Percentiles rank a stretch among this genome's conserved stretches.
Evolutionary conservation across 2,329 filamentous ascomycete genomes (phyloP).

Genomic region (Sarocladiaceae sp.): DNA sequence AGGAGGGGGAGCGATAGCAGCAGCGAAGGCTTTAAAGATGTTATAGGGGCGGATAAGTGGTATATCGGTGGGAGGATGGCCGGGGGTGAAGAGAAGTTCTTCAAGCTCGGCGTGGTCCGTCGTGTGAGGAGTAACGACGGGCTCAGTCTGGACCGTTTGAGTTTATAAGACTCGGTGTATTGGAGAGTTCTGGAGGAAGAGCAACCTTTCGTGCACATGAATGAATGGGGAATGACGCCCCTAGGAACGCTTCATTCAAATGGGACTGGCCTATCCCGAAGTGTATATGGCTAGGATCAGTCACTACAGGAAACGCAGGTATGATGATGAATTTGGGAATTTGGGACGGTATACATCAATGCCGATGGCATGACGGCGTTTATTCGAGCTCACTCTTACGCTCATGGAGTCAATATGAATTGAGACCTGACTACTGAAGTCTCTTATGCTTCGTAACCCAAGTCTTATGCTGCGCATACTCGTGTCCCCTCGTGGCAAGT

Average conservation of each 20-base stretch:
- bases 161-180: slow-evolving; percentile 46
- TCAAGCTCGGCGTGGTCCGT: slow-evolving; percentile 71
- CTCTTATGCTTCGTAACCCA: not conserved
- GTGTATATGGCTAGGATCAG: too few relatives aligned
- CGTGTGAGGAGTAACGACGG: slow-evolving; percentile 67
- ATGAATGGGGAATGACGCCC: too few relatives aligned
- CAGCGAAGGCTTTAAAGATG: slow-evolving; percentile 69
- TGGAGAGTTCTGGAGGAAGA: too few relatives aligned
- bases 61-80: slow-evolving; percentile 75
- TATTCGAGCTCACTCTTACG: not conserved
- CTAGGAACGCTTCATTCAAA: too few relatives aligned
- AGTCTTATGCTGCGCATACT: not conserved
- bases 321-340: not conserved
- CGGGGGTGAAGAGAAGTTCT: slow-evolving; percentile 72
- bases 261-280: too few relatives aligned
- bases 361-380: not conserved
- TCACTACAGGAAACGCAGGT: not conserved
- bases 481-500: slow-evolving; percentile 5
- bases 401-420: too few relatives aligned
- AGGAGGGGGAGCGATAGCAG: slow-evolving; percentile 69
- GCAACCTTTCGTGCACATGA: too few relatives aligned
- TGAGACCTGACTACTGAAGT: not conserved
- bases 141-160: slow-evolving; percentile 67
- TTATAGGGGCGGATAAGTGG: slow-evolving; percentile 68
- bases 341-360: not conserved